These are phyloP conservation scores for Amanita polypyramis DNA, from an alignment of 768 basidiomycete genomes.

Conservation along the genomic window DNA sequence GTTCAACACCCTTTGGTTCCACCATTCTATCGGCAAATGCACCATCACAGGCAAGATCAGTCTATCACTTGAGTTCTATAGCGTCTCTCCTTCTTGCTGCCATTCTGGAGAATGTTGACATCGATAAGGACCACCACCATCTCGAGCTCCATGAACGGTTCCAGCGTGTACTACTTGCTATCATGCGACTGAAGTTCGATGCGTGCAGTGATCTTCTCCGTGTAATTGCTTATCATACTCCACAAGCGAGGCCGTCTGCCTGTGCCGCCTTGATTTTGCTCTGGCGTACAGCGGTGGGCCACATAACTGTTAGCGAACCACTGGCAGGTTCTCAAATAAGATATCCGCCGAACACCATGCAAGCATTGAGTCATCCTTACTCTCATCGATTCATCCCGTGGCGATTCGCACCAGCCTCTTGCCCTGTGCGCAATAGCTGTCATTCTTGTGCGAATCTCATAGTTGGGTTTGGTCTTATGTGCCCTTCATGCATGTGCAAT, in stretches of 20 bases:
- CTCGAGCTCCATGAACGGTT: not conserved
- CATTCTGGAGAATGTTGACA: constrained; percentile 47
- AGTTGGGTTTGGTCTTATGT: constrained; percentile 60
- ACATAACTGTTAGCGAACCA: constrained; percentile 47
- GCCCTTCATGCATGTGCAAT: constrained; percentile 56
- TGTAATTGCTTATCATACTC: constrained; percentile 56
- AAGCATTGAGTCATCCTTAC: constrained; percentile 21
- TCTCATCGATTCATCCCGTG: constrained; percentile 64
- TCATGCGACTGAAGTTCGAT: constrained; percentile 39
- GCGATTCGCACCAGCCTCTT: constrained; percentile 31
- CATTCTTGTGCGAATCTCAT: constrained; percentile 43
- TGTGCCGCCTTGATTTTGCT: constrained; percentile 44
- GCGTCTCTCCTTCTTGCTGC: constrained; percentile 52
- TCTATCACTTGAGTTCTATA: constrained; percentile 55
- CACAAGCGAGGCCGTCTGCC: constrained; percentile 43
- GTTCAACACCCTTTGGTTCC: constrained; percentile 11
- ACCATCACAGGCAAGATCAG: constrained; percentile 39
- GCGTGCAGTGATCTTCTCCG: constrained; percentile 63
- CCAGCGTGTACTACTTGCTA: not conserved
- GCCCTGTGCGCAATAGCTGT: constrained; percentile 35
- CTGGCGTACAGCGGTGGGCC: constrained; percentile 65
- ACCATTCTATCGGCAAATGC: constrained; percentile 37
- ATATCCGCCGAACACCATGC: not conserved
- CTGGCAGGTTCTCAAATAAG: constrained; percentile 20
- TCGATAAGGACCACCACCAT: constrained; percentile 9